Base-by-base conservation (phyloP, 2,329 filamentous ascomycete species). In the Lachnum nothofagi region DNA sequence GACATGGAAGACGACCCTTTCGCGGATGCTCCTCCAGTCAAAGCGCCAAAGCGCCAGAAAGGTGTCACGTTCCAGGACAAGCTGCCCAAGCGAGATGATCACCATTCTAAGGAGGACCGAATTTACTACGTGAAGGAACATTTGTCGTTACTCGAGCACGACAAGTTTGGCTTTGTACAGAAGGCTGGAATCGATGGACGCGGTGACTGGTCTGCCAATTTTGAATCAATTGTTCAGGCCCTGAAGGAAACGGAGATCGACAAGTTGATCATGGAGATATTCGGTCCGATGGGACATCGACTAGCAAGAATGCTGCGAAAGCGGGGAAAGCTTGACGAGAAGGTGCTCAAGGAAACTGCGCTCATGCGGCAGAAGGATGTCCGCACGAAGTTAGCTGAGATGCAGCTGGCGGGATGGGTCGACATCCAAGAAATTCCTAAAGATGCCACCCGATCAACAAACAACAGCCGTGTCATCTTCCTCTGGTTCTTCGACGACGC, bases 251-350 rank as follows among this genome's bases (percentile, higher is more conserved):
- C 79, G 5, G 89, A 96, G 65, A 73, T 97, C 24, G 89, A 96
- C 66, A 82, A 83, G 12, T 84, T 90, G 35, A 85, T 97, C 48
- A 80, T 86, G 54, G 81, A 88, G 44, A 80, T 82, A 2, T 90
- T 88, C 59, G 90, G 89, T 6, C 78, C 80, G 6, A 75, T 86
- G 40, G 89, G 89, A 1, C 77, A 91, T 16, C 86, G 91, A 7
- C 74, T 98, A n/a, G 79, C 90, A 17, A 85, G 89, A 17, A 89
- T 97, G 47, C 77, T 98, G 17, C 79, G 86, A 33, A 83, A 86
- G 50, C 89, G 91, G 63, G 93, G 93, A 45, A 95, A 93, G 64
- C 75, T 97, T n/a, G 91, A 97, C 58, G 93, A 98, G 68, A 95
- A 94, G 68, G 84, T 87, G 52, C 76, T 96, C 10, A 86, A 87